Evolutionary conservation across 2,329 filamentous ascomycete species (phyloP), one percentile per base, ranked within the genome.

Genomic region (Ceratocystis destructans): DNA sequence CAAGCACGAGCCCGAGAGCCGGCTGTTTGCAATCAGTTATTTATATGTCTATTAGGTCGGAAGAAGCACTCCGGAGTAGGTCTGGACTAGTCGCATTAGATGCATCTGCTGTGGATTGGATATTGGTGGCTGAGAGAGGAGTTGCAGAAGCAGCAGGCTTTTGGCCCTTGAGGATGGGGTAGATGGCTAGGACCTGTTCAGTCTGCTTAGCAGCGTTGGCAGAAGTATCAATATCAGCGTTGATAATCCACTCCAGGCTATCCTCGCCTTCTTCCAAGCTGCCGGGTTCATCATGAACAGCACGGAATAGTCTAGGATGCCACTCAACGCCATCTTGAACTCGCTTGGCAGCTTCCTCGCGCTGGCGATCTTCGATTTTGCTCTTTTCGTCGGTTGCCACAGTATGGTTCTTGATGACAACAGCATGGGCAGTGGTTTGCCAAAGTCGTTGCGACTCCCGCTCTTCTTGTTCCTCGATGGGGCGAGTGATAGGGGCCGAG

Each of bases 381-480:
- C 89, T 92, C 79, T 99, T 99, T 73, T 96, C 93, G 69, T 94
- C 89, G 0, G 94, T 99, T 3, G 94, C 94, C 7, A 87, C 77
- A 70, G 90, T 88, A 72, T 99, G 94, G 71, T 99, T 92, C 67
- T 87, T 85, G 62, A 88, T 86, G 72, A 87, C 88, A 69, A 99
- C 87, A 0, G 93, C 94, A 70, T 86, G 81, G 7, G 87, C 88
- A 0, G 92, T 96, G 62, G 85, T 86, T 41, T 85, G 77, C 94
- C 94, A 99, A 59, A 99, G 79, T 69, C 80, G 86, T 74, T 96
- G 91, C 12, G 92, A 96, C 75, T 99, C 94, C 59, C 91, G 84
- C 68, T 93, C 90, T 41, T 86, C 87, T 75, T 99, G 94, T 73
- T 99, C 92, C 62, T 87, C 83, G 10, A 96, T 76, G 0, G 93